Evolutionary conservation across 345 rosid genomes (phyloP), one percentile per base, ranked within the genome.

Genomic region (Stellera chamaejasme): DNA sequence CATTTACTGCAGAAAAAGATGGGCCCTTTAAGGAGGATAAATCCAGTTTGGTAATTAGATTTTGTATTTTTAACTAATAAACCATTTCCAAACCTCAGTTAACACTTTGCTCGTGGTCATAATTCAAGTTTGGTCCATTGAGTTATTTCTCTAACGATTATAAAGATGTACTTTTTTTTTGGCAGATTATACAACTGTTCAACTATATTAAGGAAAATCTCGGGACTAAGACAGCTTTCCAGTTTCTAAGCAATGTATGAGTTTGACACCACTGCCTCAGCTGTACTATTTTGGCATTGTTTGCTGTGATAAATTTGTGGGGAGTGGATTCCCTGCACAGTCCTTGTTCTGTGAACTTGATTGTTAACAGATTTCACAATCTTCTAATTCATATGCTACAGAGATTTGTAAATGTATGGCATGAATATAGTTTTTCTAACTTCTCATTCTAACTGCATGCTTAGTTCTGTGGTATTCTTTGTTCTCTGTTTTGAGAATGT

Each of bases 111-210:
- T 14, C 27, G 8, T 55, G 5, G 39, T 13, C 25, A 13, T 49
- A 27, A 23, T 58, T 48, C 53, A 58, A 36, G 25, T 25, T 63
- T 48, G 46, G 36, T 19, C 54, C 55, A 13, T 42, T 26, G 15
- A 55, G 12, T 28, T 28, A 4, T 53, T 50, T 11, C 63, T 50
- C 67, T 64, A 15, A 66, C 46, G 44, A 51, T 52, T 52, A 19
- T 23, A 44, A 56, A 25, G 50, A 42, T 26, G 45, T 55, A 48
- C 58, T 14, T 45, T 61, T 65, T 25, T 64, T 73, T 67, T 67
- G n/a, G 85, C 87, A 93, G 99, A 77, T 89, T 45, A 93, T 89
- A 69, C 82, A 81, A 52, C 92, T 93, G 58, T 93, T 93, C 75
- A 54, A 77, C 55, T 85, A 89, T 76, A 67, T 83, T 63, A 79